Evolutionary conservation across 176 grass and related monocot genomes (phyloP), one percentile per base, ranked within the genome.

Genomic region (Carex scoparia): DNA sequence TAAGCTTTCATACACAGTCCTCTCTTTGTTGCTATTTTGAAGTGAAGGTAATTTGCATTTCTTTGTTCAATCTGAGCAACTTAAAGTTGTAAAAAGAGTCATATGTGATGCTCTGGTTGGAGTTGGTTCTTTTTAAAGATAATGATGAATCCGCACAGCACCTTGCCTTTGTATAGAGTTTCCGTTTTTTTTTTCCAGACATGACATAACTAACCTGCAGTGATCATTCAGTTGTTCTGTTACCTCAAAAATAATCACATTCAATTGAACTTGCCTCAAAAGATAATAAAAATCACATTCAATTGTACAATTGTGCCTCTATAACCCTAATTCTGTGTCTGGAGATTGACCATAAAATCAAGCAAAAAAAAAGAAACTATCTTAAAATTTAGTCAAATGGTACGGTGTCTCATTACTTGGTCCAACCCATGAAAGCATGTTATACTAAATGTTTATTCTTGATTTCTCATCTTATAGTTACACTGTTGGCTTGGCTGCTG

Each of bases 401-500:
- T 42, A 70, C 19, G 12, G 28, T 44, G 37, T 44, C 44, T 0
- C 5, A 42, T 0, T 69, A 69, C 67, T 15, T 37, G 5, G 1
- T 37, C 2, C 33, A 42, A 40, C n/a, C 67, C 38, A 71, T 71
- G 37, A 31, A 54, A 76, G 10, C 7, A 10, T 76, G 44, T 28
- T 28, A 28, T 67, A 44, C 44, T 67, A 42, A 81, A 81, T 61
- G 1, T 54, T 66, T 30, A 82, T 67, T 67, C 38, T 71, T 81
- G 55, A 8, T 79, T 3, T 61, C 18, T 37, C 42, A 16, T 40
- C 33, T 81, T 61, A 1, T 33, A 81, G 79, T 61, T 61, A 61
- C 62, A 58, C 76, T 32, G 48, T 87, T 6, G 74, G 89, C 68
- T 32, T 4, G 5, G 86, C 94, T 48, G 72, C 94, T 27, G 48